Conservation (phyloP, 768 basidiomycete genomes). For the Mycena floridula region DNA sequence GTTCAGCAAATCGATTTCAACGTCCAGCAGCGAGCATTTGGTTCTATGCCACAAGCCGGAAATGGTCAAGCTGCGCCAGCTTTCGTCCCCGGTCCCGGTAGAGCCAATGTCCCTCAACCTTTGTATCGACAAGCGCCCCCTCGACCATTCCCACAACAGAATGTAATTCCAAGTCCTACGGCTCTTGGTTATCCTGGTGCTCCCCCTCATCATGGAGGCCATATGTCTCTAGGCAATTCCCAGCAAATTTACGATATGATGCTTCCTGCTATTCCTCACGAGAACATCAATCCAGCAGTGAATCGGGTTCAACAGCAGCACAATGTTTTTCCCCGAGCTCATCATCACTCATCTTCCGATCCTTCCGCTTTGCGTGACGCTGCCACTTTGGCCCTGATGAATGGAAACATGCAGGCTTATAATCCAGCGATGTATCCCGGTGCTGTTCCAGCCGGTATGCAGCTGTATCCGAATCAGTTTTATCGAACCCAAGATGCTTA, state of each 20-base stretch:
- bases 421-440: conserved; percentile 53
- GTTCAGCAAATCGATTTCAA: conserved; percentile 45
- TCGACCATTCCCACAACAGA: conserved; percentile 48
- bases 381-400: conserved; percentile 57
- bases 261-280: conserved; percentile 46
- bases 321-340: conserved; percentile 63
- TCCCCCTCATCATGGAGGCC: conserved; percentile 44
- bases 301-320: conserved; percentile 77
- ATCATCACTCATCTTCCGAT: conserved; percentile 82
- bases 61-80: conserved; percentile 22
- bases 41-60: conserved; percentile 33
- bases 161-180: conserved; percentile 45
- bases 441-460: conserved; percentile 34
- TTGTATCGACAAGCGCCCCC: conserved; percentile 62
- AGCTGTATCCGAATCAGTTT: conserved; percentile 69
- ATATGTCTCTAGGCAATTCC: conserved; percentile 65
- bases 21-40: conserved; percentile 51
- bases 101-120: conserved; percentile 37
- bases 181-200: conserved; percentile 45
- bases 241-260: conserved; percentile 83
- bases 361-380: conserved; percentile 73
- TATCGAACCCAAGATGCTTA: conserved; percentile 60
- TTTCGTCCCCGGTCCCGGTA: conserved; percentile 41
- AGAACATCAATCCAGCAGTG: conserved; percentile 58
- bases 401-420: conserved; percentile 51